Evolutionary conservation across 192 early-diverging fungal species (phyloP).

Genomic region (Funneliformis geosporum): DNA sequence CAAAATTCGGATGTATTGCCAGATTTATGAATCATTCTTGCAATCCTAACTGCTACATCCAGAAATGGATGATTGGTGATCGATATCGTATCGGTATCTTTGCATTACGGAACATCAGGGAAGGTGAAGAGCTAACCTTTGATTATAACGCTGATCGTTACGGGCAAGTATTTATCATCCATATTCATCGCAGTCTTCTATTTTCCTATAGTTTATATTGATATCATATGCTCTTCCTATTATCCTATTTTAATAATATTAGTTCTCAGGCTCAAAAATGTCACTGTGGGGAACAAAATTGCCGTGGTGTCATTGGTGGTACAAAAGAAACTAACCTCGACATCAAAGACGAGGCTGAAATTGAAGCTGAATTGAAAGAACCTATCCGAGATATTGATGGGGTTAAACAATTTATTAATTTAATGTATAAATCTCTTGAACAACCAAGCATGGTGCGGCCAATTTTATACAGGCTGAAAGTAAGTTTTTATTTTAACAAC

Average conservation of each 20-base stretch:
- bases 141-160: slow-evolving; percentile 98
- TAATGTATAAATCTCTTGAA: slow-evolving; percentile 2
- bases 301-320: slow-evolving; percentile 91
- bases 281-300: slow-evolving; percentile 86
- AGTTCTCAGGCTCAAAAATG: slow-evolving; percentile 89
- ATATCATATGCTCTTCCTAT: background rate
- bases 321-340: slow-evolving; percentile 66
- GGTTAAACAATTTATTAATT: slow-evolving; percentile 3
- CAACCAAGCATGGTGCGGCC: background rate
- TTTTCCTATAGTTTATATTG: background rate
- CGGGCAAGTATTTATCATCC: slow-evolving; percentile 57
- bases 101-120: slow-evolving; percentile 69
- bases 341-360: background rate
- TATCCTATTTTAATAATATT: slow-evolving; percentile 7
- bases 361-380: background rate
- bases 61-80: slow-evolving; percentile 96
- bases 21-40: slow-evolving; percentile 99
- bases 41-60: slow-evolving; percentile 89
- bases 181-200: background rate
- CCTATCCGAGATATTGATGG: background rate
- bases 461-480: background rate
- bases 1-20: slow-evolving; percentile 86
- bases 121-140: slow-evolving; percentile 91
- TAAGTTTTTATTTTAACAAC: background rate
- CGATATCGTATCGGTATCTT: slow-evolving; percentile 96